These are phyloP conservation scores for Prunus persica DNA, from an alignment of 306 rosid species.

Conservation along the genomic window Prunus_persica_NCBIv2 NC_034009.1:43992501-43993000, in stretches of 20 bases:
- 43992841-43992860: too few relatives aligned
- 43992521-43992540: slow-evolving; percentile 50
- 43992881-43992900: too few relatives aligned
- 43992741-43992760: slow-evolving; percentile 77
- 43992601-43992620: too few relatives aligned
- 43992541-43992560: background rate
- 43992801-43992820: slow-evolving; percentile 69
- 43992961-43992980: too few relatives aligned
- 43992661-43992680: background rate
- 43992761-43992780: slow-evolving; percentile 49
- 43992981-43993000: too few relatives aligned
- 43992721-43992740: slow-evolving; percentile 91
- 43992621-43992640: background rate
- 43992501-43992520: slow-evolving; percentile 58
- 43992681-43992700: slow-evolving; percentile 53
- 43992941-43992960: too few relatives aligned
- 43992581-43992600: too few relatives aligned
- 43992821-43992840: slow-evolving; percentile 69
- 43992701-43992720: slow-evolving; percentile 40
- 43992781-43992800: slow-evolving; percentile 62
- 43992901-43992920: background rate
- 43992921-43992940: background rate
- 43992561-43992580: too few relatives aligned
- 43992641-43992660: background rate
- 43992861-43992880: too few relatives aligned